These are phyloP conservation scores for Dioszegia hungarica DNA, from an alignment of 768 basidiomycete genomes.

Conservation along the genomic window DNA sequence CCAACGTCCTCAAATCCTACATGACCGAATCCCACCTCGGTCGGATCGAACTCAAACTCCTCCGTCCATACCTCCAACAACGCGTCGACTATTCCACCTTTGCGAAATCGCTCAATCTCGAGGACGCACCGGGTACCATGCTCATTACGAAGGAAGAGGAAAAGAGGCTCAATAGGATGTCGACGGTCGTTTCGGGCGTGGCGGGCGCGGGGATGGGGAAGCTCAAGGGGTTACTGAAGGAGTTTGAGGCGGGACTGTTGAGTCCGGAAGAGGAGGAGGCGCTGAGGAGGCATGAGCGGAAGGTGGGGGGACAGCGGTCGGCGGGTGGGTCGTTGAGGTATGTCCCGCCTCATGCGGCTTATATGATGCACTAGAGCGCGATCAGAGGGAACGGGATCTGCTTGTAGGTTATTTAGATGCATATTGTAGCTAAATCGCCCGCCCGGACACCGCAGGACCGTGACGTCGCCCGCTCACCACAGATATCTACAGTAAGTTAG, in stretches of 20 bases:
- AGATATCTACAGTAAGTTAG: too few species aligned
- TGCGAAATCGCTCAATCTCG: constrained; percentile 36
- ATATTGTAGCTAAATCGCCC: too few species aligned
- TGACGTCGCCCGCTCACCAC: too few species aligned
- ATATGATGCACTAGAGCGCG: constrained; percentile 2
- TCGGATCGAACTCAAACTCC: constrained; percentile 75
- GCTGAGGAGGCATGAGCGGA: constrained; percentile 1
- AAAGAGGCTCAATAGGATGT: constrained; percentile 30
- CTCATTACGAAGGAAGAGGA: constrained; percentile 5
- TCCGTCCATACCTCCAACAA: constrained; percentile 84
- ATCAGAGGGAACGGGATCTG: not conserved
- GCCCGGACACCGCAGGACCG: too few species aligned
- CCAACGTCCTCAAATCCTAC: constrained; percentile 90
- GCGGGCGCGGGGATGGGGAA: constrained; percentile 45
- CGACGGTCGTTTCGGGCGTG: constrained; percentile 21
- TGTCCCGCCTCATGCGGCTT: not conserved
- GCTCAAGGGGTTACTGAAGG: constrained; percentile 44
- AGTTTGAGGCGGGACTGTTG: constrained; percentile 29
- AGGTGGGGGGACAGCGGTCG: not conserved
- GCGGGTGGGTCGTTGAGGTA: not conserved
- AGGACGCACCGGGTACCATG: constrained; percentile 24
- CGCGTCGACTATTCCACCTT: constrained; percentile 87
- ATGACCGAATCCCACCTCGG: constrained; percentile 91
- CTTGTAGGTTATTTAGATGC: not conserved
- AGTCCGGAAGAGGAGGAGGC: constrained; percentile 20